Evolutionary conservation across 2,329 filamentous ascomycete genomes (phyloP).

Genomic region (Daldinia eschscholtzii): DNA sequence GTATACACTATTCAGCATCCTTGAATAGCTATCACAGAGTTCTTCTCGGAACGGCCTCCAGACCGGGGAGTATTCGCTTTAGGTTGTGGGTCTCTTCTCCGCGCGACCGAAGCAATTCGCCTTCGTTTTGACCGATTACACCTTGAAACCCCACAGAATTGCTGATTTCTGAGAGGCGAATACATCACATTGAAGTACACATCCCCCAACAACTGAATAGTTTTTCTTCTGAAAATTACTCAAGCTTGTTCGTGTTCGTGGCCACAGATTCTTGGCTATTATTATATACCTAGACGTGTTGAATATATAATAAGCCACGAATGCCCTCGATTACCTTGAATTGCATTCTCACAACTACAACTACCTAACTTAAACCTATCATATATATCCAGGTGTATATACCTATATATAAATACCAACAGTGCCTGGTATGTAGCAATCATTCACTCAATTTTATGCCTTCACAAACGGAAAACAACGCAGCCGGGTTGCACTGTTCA

Average conservation of each 20-base stretch:
- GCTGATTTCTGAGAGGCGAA: conserved; percentile 18
- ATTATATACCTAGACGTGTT: not conserved
- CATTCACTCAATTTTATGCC: too few relatives aligned
- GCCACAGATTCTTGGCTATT: not conserved
- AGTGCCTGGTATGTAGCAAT: not conserved
- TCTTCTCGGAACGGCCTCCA: conserved; percentile 15
- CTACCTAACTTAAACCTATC: too few relatives aligned
- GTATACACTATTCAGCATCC: not conserved
- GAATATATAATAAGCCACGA: not conserved
- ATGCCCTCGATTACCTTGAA: not conserved
- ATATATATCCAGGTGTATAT: too few relatives aligned
- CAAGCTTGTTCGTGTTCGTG: conserved; percentile 3
- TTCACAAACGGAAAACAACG: too few relatives aligned
- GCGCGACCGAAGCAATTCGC: conserved; percentile 1
- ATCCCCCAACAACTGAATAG: conserved; percentile 11
- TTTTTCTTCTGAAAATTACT: conserved; percentile 9
- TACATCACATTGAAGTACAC: conserved; percentile 24
- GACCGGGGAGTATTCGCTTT: not conserved
- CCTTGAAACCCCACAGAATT: conserved; percentile 17
- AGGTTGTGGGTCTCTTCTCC: not conserved
- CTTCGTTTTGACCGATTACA: conserved; percentile 10
- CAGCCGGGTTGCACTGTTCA: too few relatives aligned
- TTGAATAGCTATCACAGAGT: not conserved
- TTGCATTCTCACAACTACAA: not conserved
- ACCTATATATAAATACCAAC: not conserved